Conservation (phyloP, 2,329 filamentous ascomycete genomes). For the Ophiostoma perfectum region DNA sequence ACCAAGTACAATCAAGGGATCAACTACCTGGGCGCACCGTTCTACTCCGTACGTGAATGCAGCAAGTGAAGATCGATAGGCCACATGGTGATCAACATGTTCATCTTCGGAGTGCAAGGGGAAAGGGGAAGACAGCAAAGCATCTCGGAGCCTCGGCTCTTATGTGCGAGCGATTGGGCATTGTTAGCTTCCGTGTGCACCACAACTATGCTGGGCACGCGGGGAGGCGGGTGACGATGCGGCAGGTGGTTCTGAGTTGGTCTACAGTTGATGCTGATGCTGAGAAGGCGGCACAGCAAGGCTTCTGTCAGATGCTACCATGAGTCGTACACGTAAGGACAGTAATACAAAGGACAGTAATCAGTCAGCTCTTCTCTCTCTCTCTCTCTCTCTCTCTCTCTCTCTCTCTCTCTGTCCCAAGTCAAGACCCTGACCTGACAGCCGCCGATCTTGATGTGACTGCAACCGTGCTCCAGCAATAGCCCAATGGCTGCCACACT, state of each 20-base stretch:
- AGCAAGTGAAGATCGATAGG: not conserved
- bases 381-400: not conserved
- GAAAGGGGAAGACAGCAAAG: not conserved
- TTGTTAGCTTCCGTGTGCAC: too few relatives aligned
- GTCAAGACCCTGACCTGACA: not conserved
- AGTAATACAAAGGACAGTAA: too few relatives aligned
- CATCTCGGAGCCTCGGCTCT: not conserved
- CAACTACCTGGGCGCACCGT: too few relatives aligned
- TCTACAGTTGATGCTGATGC: not conserved
- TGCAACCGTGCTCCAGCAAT: not conserved
- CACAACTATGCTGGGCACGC: not conserved
- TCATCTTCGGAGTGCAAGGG: not conserved
- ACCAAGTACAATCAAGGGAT: too few relatives aligned
- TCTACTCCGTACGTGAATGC: too few relatives aligned
- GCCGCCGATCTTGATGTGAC: conserved; percentile 4
- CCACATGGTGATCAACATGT: not conserved
- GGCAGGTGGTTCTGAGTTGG: too few relatives aligned
- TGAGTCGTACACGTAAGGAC: not conserved
- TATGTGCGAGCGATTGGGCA: not conserved
- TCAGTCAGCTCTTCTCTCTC: not conserved
- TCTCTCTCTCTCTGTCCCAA: too few relatives aligned
- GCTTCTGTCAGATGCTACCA: not conserved
- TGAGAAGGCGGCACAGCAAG: not conserved
- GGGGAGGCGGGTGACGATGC: not conserved
- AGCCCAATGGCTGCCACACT: not conserved